Evolutionary conservation across 176 grass and related monocot genomes (phyloP), one percentile per base, ranked within the genome.

Genomic region (Cocos nucifera): DNA sequence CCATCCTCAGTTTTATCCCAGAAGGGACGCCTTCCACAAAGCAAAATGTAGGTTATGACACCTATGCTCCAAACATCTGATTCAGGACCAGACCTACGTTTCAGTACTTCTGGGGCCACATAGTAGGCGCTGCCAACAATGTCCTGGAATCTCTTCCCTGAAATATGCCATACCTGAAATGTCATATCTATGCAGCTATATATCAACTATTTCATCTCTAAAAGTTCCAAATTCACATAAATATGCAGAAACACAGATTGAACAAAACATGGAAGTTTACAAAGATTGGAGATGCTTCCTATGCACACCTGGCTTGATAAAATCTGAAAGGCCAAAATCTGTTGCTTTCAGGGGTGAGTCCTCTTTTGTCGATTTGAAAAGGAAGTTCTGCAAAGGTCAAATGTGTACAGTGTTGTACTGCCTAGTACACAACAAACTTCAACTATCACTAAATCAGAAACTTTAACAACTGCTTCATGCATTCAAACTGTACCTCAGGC

Each of bases 1-100:
- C 91, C 91, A 84, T 95, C 91, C 78, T 95, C 91, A 65, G 91
- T 95, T 87, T 90, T 95, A 72, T 95, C 91, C 91, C 91, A 95
- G 66, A 95, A 95, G 50, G 91, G 91, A 0, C 91, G 79, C 50
- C 80, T 75, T 69, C 91, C 91, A 15, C 91, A 95, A 50, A 95
- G 77, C 67, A 95, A 73, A 85, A 95, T 95, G 61, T 95, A 95
- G 61, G 83, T 90, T 71, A 95, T 95, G 54, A 95, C 91, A 58
- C 91, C 91, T 79, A 95, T 95, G 64, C 91, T 95, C 91, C 91
- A 95, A 71, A 82, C 91, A 2, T 90, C 91, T 18, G 91, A 95
- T 69, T 84, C 91, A 10, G 91, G 91, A 1, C 91, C 91, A 49
- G 91, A 95, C 51, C 74, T 83, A 15, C 86, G 86, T 51, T 80